A percentile compares a stretch with the other conserved stretches of the same genome.
These are phyloP conservation scores for Neurospora sp. DNA, from an alignment of 495 filamentous ascomycete genomes.

Conservation along the genomic window DNA sequence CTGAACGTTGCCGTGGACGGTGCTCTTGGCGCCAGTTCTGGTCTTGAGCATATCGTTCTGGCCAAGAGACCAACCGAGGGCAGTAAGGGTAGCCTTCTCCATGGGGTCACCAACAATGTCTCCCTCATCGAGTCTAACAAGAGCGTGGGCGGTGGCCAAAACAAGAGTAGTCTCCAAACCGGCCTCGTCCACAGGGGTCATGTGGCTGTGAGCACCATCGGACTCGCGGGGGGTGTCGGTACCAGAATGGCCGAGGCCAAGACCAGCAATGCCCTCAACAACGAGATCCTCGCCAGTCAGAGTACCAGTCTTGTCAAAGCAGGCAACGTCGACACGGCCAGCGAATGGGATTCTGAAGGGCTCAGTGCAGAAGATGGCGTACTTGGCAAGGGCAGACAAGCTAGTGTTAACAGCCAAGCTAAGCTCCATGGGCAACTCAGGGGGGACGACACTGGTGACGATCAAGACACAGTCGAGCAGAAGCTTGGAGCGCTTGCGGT, in stretches of 20 bases:
- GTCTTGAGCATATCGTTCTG: constrained; percentile 72
- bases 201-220: constrained; percentile 66
- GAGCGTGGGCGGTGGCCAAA: constrained; percentile 86
- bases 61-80: constrained; percentile 84
- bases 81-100: constrained; percentile 88
- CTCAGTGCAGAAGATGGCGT: constrained; percentile 96
- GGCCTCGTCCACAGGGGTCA: constrained; percentile 54
- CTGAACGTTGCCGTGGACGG: constrained; percentile 55
- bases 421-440: constrained; percentile 96
- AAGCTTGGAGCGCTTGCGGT: constrained; percentile 93
- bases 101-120: constrained; percentile 97
- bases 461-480: constrained; percentile 96
- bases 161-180: constrained; percentile 81
- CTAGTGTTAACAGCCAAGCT: constrained; percentile 98
- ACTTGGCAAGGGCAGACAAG: constrained; percentile 85
- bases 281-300: constrained; percentile 95
- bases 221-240: constrained; percentile 55
- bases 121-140: constrained; percentile 93
- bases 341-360: constrained; percentile 98
- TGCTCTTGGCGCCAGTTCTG: constrained; percentile 28
- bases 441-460: constrained; percentile 92
- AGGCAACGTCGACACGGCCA: constrained; percentile 90
- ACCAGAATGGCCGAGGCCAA: constrained; percentile 56
- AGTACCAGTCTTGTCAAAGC: constrained; percentile 98
- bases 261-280: constrained; percentile 91